Evolutionary conservation across 2,329 filamentous ascomycete species (phyloP), one percentile per base, ranked within the genome.

Genomic region (Beauveria pseudobassiana): DNA sequence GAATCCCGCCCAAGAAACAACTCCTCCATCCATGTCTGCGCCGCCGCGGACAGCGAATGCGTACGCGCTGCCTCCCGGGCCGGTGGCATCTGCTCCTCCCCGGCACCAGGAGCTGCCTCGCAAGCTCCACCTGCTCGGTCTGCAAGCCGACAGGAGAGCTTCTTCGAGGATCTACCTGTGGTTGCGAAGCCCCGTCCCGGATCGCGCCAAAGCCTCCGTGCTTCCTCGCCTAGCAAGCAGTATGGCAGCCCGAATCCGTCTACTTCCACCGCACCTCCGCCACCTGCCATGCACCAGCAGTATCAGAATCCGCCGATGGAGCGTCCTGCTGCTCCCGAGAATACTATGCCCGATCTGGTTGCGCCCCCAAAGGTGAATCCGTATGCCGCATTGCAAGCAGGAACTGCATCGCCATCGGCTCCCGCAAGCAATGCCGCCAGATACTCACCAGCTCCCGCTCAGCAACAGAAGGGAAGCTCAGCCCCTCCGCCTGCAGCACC

Each of bases 111-210:
- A 50, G 43, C 76, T 52, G 65, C 74, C 3, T 67, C 74, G 52
- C 65, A 73, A 62, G 69, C 73, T 62, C 57, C 75, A 68, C 64
- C 73, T 65, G 72, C 70, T 9, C 71, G 71, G 42, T 80, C 82
- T 63, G 74, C 78, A 42, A 85, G 82, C 66, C 71, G 70, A 38
- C 80, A 82, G 64, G 74, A 79, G 43, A 85, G 82, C 66, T 93
- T 93, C 71, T 93, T 92, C 66, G 90, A 93, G 73, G 90, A 93
- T 60, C 77, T 93, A 24, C 90, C 90, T 1, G 73, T 88, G 57
- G 73, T 81, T 1, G 74, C 82, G 4, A 87, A 81, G 69, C 81
- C 85, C n/a, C 82, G 87, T 28, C 83, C 85, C 20, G 79, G 80
- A 26, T 82, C 84, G 1, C 80, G 85, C 60, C 81, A 83, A 30